Base-by-base conservation (phyloP, 495 filamentous ascomycete species). In the Thermochaetoides thermophila region DNA sequence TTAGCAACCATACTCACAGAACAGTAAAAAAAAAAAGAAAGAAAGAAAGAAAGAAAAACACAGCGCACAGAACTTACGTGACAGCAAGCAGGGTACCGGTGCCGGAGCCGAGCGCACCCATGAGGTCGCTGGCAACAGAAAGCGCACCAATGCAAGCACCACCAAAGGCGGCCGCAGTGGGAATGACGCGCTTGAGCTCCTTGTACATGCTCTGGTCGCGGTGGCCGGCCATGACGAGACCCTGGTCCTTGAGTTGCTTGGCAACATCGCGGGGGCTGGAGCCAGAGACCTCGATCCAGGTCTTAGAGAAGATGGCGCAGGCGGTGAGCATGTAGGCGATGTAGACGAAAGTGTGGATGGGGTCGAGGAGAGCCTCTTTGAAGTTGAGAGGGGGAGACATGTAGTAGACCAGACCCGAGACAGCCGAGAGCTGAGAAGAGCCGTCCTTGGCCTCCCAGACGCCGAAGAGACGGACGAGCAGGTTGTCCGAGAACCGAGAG, bases 121-220 rank as follows among this genome's bases (percentile, higher is more conserved):
- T 71, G 32, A 99, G 77, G 64, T 99, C 91, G 48, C 82, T 91
- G 44, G 79, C 76, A 52, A 99, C 85, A 20, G 85, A 94, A 22
- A 99, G 73, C 46, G 81, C 91, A 60, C 91, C 91, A 71, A 99
- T 99, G 69, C 86, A 95, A 40, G 91, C 91, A 66, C 91, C 91
- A 61, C 91, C 91, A 48, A 99, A 99, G 39, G 91, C 89, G 42
- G 91, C 91, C 34, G 91, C 91, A 27, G 87, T 94, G 38, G 91
- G 91, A 40, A 99, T 99, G 46, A 99, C 84, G 46, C 91, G 76
- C 79, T 99, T 99, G 35, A 99, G 71, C 57, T 99, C 91, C 73
- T 89, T 92, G 74, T 99, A 99, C 91, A 96, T 96, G 71, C 82
- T 91, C 71, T 95, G 85, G 63, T 99, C 91, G 63, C 91, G 77